Conservation (phyloP, 176 grass and related monocot genomes). For the Bothriochloa decipiens region DNA sequence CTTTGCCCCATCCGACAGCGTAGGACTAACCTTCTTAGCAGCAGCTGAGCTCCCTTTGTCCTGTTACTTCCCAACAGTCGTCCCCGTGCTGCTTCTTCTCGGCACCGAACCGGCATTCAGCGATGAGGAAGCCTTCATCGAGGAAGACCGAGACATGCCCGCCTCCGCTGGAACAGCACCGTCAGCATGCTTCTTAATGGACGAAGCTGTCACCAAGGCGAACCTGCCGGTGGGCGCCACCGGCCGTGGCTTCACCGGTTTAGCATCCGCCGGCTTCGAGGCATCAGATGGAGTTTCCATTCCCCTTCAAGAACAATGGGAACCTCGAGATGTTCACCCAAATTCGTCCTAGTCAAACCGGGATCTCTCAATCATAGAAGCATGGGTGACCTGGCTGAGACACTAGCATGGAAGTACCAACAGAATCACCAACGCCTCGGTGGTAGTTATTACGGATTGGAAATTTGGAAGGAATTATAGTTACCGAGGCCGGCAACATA, state of each 20-base stretch:
- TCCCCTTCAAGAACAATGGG: neutral
- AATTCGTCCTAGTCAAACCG: conserved; percentile 23
- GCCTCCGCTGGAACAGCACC: neutral
- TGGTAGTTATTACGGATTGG: conserved; percentile 19
- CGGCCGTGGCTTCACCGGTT: conserved; percentile 35
- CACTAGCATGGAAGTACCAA: neutral
- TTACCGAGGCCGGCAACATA: neutral
- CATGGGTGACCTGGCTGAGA: conserved; percentile 42
- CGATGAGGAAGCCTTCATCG: conserved; percentile 34
- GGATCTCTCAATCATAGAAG: neutral
- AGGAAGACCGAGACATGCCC: conserved; percentile 31
- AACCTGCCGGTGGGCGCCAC: conserved; percentile 34
- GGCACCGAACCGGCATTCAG: conserved; percentile 24
- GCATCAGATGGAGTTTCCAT: conserved; percentile 54
- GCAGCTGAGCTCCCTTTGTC: conserved; percentile 46
- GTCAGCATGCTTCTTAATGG: conserved; percentile 45
- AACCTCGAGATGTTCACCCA: neutral
- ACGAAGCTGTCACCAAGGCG: conserved; percentile 33
- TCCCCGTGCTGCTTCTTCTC: conserved; percentile 64
- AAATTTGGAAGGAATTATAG: neutral
- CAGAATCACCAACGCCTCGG: conserved; percentile 39
- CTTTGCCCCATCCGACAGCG: conserved; percentile 56
- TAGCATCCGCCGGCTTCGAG: conserved; percentile 29
- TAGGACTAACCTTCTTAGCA: conserved; percentile 56
- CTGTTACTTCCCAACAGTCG: conserved; percentile 36